Conservation (phyloP, 1,284 basidiomycete genomes). For the Malassezia psittaci region DNA sequence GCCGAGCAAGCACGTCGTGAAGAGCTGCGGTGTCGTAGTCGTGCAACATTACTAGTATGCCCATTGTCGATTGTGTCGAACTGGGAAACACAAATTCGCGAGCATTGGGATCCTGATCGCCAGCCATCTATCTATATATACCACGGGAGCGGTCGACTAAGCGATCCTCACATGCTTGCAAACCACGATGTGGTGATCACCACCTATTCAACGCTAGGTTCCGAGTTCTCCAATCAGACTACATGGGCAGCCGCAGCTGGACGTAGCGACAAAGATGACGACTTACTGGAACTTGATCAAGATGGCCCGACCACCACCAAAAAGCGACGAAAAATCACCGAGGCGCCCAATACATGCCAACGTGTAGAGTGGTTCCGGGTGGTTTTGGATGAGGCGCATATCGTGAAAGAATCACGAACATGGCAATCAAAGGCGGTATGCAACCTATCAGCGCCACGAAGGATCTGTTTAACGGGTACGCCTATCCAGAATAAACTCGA, state of each 20-base stretch:
- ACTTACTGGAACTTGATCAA: background rate
- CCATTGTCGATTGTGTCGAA: constrained; percentile 92
- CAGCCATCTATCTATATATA: constrained; percentile 71
- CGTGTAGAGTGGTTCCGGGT: constrained; percentile 67
- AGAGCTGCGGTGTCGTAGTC: constrained; percentile 53
- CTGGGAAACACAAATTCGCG: constrained; percentile 96
- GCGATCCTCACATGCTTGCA: constrained; percentile 71
- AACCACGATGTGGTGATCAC: constrained; percentile 96
- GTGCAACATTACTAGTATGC: constrained; percentile 90
- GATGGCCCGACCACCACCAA: constrained; percentile 39
- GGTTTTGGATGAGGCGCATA: constrained; percentile 46
- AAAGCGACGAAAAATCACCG: constrained; percentile 51
- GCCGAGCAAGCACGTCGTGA: constrained; percentile 26
- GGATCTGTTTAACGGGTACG: constrained; percentile 88
- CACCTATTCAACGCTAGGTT: constrained; percentile 87
- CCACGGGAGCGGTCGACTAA: constrained; percentile 79
- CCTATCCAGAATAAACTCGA: constrained; percentile 98
- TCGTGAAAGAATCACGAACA: constrained; percentile 89
- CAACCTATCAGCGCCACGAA: constrained; percentile 82
- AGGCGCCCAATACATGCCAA: constrained; percentile 76
- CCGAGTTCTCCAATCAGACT: constrained; percentile 80
- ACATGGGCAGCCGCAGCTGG: constrained; percentile 27
- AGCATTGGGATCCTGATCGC: constrained; percentile 55
- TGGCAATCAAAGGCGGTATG: constrained; percentile 89
- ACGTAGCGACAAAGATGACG: constrained; percentile 10